Evolutionary conservation across 306 rosid species (phyloP), one percentile per base, ranked within the genome.

Genomic region (Glycine latifolia): DNA sequence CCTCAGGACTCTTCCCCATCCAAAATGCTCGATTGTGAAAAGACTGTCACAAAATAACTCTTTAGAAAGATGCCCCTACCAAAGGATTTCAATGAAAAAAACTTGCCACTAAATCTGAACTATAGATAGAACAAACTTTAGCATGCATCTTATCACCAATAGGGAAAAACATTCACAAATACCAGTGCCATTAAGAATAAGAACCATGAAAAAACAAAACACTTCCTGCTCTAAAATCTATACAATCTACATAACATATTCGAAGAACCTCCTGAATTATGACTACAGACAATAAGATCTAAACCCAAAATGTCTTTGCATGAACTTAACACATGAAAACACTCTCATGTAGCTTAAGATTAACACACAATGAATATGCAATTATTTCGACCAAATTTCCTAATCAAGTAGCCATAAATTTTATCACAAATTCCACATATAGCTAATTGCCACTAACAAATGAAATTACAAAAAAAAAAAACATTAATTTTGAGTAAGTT

Each of bases 1-100:
- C 71, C 8, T 72, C 90, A 54, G 85, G 70, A 83, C 81, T 82
- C 85, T 89, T 94, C 73, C 79, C 86, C 94, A 83, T 82, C 97
- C 95, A 92, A 84, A 87, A 88, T 60, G 88, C 86, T 62, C 87
- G 92, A 83, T 87, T 85, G 87, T 86, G 88, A 62, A 89, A 91
- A 79, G 93, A 84, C 85, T 83, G 79, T n/a, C 43, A 77, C n/a
- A 65, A 3, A 67, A 78, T 39, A 60, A 50, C 2, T 7, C 50
- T 39, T 86, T 47, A 75, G 67, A 79, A 78, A 80, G 31, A 60
- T 41, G 43, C 48, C 66, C 71, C 75, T 61, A 71, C 67, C 37
- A 68, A 53, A 67, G 48, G 76, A 66, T 62, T 75, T 15, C 67
- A 61, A 48, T 77, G 15, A 59, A 46, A 74, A 81, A 85, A 61